These are phyloP conservation scores for Podospora tetraspora DNA, from an alignment of 495 filamentous ascomycete genomes.

Conservation along the genomic window DNA sequence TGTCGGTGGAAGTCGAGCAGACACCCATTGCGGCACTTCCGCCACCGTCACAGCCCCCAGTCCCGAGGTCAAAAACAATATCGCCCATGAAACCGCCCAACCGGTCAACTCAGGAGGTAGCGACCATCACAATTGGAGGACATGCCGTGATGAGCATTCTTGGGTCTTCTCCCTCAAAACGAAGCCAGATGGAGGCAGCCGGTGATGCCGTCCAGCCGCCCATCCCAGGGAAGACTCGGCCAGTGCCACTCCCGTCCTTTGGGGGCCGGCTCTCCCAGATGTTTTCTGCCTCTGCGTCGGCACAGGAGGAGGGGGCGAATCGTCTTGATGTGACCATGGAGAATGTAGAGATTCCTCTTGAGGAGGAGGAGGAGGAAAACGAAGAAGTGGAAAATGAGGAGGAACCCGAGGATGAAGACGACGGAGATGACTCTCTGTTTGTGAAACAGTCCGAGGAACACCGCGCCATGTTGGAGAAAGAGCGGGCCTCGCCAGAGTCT, in stretches of 20 bases:
- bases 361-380: constrained; percentile 21
- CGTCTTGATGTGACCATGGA: constrained; percentile 23
- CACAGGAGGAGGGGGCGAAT: constrained; percentile 25
- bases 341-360: constrained; percentile 28
- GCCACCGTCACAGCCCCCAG: constrained; percentile 35
- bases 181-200: constrained; percentile 2
- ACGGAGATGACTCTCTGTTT: constrained; percentile 23
- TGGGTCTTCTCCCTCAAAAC: constrained; percentile 40
- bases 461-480: not conserved
- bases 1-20: constrained; percentile 18
- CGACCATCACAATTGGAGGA: constrained; percentile 85
- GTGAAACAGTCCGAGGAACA: constrained; percentile 13
- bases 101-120: constrained; percentile 61
- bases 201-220: not conserved
- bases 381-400: constrained; percentile 16
- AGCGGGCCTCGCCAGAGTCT: not conserved
- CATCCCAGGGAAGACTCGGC: constrained; percentile 1
- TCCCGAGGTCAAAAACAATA: constrained; percentile 15
- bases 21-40: constrained; percentile 32
- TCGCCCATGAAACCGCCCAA: constrained; percentile 38
- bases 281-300: constrained; percentile 64
- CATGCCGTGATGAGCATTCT: constrained; percentile 59
- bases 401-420: constrained; percentile 21
- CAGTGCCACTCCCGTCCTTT: constrained; percentile 44
- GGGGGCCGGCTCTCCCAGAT: constrained; percentile 58